A percentile compares a stretch with the other conserved stretches of the same genome.
Evolutionary conservation across 2,329 filamentous ascomycete species (phyloP).

Genomic region (Penicillium rolfsii): DNA sequence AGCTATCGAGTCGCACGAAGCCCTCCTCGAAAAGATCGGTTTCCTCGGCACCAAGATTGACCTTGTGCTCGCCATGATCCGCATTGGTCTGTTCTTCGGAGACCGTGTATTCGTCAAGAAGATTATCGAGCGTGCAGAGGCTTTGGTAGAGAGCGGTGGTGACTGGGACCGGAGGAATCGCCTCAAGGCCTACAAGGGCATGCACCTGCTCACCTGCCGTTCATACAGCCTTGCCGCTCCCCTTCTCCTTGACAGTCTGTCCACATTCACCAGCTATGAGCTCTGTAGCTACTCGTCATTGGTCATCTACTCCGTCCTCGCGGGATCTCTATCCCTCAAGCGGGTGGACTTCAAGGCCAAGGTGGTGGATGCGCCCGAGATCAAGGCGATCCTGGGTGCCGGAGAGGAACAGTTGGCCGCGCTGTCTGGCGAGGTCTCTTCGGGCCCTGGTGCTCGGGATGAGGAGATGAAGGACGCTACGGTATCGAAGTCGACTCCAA

Average conservation of each 20-base stretch:
- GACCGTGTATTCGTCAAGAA: slow-evolving; percentile 93
- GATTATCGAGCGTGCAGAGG: slow-evolving; percentile 84
- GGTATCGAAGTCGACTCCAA: slow-evolving; percentile 55
- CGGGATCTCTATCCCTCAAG: slow-evolving; percentile 91
- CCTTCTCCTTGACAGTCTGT: slow-evolving; percentile 92
- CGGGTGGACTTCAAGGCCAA: slow-evolving; percentile 99
- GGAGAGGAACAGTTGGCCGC: slow-evolving; percentile 85
- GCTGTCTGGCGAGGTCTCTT: slow-evolving; percentile 76
- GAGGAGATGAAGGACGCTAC: slow-evolving; percentile 72
- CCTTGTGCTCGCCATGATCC: slow-evolving; percentile 92
- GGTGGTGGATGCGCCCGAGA: slow-evolving; percentile 96
- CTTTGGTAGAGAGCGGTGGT: slow-evolving; percentile 89
- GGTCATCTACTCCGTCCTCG: slow-evolving; percentile 93
- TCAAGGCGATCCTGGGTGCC: slow-evolving; percentile 92
- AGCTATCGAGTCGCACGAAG: slow-evolving; percentile 89
- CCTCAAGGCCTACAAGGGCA: slow-evolving; percentile 96
- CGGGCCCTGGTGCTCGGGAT: slow-evolving; percentile 75
- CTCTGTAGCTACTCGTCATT: slow-evolving; percentile 95
- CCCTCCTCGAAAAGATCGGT: slow-evolving; percentile 94
- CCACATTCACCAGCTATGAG: slow-evolving; percentile 98
- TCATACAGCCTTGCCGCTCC: slow-evolving; percentile 89
- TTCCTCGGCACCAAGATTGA: slow-evolving; percentile 97
- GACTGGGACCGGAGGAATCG: slow-evolving; percentile 99
- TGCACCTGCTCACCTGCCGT: slow-evolving; percentile 89
- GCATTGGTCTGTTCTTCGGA: slow-evolving; percentile 92